phyloP scores from a whole-genome alignment of 352 stramenopile genomes.

The Phytophthora hibernalis region DNA sequence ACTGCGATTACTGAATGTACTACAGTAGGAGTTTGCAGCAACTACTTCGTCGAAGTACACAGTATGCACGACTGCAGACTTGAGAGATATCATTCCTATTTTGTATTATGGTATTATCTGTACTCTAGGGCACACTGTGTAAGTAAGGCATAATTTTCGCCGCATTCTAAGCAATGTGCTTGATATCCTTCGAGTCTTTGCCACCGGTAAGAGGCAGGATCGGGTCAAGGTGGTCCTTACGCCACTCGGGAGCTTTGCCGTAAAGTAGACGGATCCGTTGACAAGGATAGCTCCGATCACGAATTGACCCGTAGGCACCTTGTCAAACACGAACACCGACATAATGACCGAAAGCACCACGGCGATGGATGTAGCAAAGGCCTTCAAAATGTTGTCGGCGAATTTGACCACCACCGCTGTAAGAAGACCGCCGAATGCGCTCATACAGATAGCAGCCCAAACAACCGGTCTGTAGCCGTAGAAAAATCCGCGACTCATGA shows the following conservation, averaged over 20 bases:
- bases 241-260: conserved; percentile 61
- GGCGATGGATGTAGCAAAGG: conserved; percentile 85
- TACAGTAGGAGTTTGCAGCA: too few species aligned
- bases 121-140: conserved; percentile 1
- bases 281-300: conserved; percentile 76
- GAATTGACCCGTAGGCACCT: conserved; percentile 80
- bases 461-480: conserved; percentile 84
- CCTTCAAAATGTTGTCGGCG: conserved; percentile 90
- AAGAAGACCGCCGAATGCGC: conserved; percentile 78
- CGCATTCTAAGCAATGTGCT: conserved; percentile 31
- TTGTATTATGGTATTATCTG: conserved; percentile 29
- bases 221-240: conserved; percentile 24
- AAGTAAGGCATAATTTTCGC: conserved; percentile 15
- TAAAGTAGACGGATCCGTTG: conserved; percentile 87
- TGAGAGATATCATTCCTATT: conserved; percentile 10
- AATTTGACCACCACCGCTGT: conserved; percentile 89
- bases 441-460: conserved; percentile 73
- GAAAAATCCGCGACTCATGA: conserved; percentile 73
- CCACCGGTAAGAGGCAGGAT: conserved; percentile 24
- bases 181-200: conserved; percentile 23
- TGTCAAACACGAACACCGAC: conserved; percentile 87
- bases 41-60: too few species aligned
- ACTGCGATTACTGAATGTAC: too few species aligned
- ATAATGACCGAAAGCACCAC: conserved; percentile 85
- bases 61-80: too few species aligned